phyloP scores from a whole-genome alignment of 2,329 filamentous ascomycete genomes.

The Neopestalotiopsis clavispora region DNA sequence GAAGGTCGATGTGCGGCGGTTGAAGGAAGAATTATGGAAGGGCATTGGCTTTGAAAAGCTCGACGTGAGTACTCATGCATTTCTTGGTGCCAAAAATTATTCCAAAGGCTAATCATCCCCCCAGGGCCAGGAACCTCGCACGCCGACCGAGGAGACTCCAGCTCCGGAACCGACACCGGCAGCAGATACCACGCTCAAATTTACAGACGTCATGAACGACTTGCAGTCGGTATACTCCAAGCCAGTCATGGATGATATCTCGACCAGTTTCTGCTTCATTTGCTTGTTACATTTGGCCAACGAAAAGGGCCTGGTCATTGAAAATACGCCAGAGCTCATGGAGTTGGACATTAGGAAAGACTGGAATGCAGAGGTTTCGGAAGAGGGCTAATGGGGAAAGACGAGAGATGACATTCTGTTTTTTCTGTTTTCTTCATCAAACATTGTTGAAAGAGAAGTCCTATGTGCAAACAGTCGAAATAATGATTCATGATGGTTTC shows the following conservation, averaged over 20 bases:
- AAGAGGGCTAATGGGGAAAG: constrained; percentile 21
- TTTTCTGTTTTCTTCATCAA: not conserved
- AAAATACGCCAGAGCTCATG: constrained; percentile 62
- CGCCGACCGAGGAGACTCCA: constrained; percentile 32
- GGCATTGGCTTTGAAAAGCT: constrained; percentile 63
- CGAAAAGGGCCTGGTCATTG: constrained; percentile 84
- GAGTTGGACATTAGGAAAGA: constrained; percentile 68
- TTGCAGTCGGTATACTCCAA: constrained; percentile 86
- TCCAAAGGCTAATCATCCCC: constrained; percentile 8
- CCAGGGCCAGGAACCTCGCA: constrained; percentile 34
- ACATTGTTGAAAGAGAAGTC: not conserved
- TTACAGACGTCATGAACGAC: constrained; percentile 90
- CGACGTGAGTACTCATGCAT: constrained; percentile 46
- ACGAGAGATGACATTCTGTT: no score
- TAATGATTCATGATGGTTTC: not conserved
- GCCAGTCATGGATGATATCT: constrained; percentile 89
- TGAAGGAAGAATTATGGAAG: constrained; percentile 75
- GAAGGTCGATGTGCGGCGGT: constrained; percentile 70
- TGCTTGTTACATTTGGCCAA: constrained; percentile 90
- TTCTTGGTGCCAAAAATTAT: constrained; percentile 5
- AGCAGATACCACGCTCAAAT: constrained; percentile 69
- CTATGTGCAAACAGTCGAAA: not conserved
- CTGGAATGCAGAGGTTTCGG: constrained; percentile 62
- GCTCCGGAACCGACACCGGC: constrained; percentile 25
- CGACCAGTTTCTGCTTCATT: constrained; percentile 92